These are phyloP conservation scores for Chlorophyllum brunneum DNA, from an alignment of 768 basidiomycete genomes.

Conservation along the genomic window DNA sequence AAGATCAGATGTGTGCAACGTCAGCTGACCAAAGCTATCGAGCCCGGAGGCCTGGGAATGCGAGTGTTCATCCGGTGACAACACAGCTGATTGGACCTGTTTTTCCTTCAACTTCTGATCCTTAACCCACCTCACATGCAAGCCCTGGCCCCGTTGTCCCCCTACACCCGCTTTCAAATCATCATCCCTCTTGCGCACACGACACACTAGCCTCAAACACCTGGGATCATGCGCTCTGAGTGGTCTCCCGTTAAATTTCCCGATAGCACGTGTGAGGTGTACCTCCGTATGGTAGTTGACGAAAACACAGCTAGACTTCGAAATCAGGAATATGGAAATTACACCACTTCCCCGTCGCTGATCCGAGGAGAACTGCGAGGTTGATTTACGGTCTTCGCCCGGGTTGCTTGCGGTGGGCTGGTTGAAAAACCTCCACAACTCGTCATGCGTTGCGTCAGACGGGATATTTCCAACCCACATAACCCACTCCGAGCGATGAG, in stretches of 20 bases:
- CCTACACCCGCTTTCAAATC: conserved; percentile 89
- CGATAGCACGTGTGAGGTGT: conserved; percentile 63
- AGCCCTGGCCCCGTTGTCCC: conserved; percentile 79
- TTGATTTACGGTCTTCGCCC: conserved; percentile 18
- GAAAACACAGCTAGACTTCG: conserved; percentile 94
- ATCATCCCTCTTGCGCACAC: conserved; percentile 76
- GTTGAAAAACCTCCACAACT: conserved; percentile 84
- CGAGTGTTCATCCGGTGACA: conserved; percentile 18
- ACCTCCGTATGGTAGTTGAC: conserved; percentile 75
- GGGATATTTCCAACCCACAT: conserved; percentile 98
- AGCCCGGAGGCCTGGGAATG: conserved; percentile 13
- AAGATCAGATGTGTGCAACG: conserved; percentile 22
- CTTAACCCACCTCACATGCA: conserved; percentile 82
- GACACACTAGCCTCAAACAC: conserved; percentile 80
- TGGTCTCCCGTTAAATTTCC: conserved; percentile 64
- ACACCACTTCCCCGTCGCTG: conserved; percentile 44
- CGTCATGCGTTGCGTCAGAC: conserved; percentile 75
- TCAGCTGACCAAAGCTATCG: conserved; percentile 22
- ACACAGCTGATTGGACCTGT: conserved; percentile 18
- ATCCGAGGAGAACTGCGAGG: conserved; percentile 17
- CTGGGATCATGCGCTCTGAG: conserved; percentile 68
- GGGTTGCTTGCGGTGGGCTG: conserved; percentile 17
- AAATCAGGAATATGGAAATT: conserved; percentile 85
- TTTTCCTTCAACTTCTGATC: conserved; percentile 45
- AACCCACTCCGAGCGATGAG: conserved; percentile 84